Base-by-base conservation (phyloP, 805 yeast genomes). In the Sugiyamaella americana region DNA sequence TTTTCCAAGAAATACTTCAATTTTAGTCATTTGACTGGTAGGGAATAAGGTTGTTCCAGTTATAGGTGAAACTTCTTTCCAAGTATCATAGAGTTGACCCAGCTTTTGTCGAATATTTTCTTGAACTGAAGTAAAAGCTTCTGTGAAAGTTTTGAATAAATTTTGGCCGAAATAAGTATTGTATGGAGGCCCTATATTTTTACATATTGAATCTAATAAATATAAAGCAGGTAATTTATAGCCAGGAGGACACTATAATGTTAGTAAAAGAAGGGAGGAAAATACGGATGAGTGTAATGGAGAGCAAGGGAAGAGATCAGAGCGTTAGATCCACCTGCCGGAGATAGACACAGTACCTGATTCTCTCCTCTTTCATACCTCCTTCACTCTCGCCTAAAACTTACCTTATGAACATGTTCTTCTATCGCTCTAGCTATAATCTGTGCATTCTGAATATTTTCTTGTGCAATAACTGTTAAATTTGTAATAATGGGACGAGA, bases 161-260 rank as follows among this genome's bases (percentile, higher is more conserved):
- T 81, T 80, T 53, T 78, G 72, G 44, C 89, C 82, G 61, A 93
- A 79, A 43, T 85, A 63, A 4, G 80, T 72, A n/a, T 87, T 85
- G 63, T 91, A 93, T 1, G 98, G 97, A 51, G 81, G 75, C 5
- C 97, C 96, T 26, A 87, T 82, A 58, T 82, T 86, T 64, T 93
- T 93, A 67, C 91, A 84, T 41, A 93, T 84, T 16, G 97, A 88
- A 64, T 93, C 98, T 47, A 93, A 66, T 40, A 91, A 72, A 61
- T 91, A 93, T 50, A 93, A 72, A 3, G 93, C 80, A 57, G 78
- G 93, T 41, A 93, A 72, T 65, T 93, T 93, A 54, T 86, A 89
- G 10, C 77, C 74, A 1, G 97, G 97, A 2, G 85, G 76, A 58
- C 93, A 80, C 62, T 64, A 17, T 35, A 16, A 5, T 10, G 17